A percentile compares a stretch with the other conserved stretches of the same genome.
phyloP scores from a whole-genome alignment of 2,329 filamentous ascomycete species.

The Diaporthe ampelina region DNA sequence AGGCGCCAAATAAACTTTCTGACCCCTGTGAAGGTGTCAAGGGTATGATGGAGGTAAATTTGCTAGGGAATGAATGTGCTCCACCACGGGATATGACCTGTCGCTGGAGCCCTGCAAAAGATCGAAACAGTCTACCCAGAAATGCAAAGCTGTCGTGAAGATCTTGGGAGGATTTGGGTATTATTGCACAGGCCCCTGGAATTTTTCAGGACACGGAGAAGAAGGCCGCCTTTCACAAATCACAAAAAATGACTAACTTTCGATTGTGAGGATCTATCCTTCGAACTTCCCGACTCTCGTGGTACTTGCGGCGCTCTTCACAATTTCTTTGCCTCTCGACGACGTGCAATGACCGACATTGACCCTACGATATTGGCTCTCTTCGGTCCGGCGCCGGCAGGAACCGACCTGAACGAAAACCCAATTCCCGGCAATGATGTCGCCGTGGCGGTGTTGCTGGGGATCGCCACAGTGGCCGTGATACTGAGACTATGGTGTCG shows the following conservation, averaged over 20 bases:
- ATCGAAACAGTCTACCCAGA: neutral
- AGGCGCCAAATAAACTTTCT: neutral
- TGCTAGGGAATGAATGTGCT: neutral
- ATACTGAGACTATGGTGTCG: neutral
- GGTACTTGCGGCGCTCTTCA: neutral
- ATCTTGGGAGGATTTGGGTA: neutral
- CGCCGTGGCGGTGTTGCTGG: constrained; percentile 18
- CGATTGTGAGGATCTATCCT: neutral
- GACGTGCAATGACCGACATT: neutral
- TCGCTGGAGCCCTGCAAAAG: neutral
- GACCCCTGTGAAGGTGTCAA: neutral
- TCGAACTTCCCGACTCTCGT: neutral
- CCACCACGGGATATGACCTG: neutral
- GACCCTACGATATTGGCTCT: neutral
- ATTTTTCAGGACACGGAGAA: neutral
- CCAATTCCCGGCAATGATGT: neutral
- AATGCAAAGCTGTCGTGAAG: neutral
- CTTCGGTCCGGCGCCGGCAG: neutral
- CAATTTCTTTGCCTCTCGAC: neutral
- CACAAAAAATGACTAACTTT: neutral
- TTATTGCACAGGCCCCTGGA: neutral
- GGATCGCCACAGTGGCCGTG: neutral
- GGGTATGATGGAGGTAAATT: neutral
- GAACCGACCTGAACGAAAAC: neutral
- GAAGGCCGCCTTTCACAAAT: neutral